A percentile compares a stretch with the other conserved stretches of the same genome.
Conservation (phyloP, 2,329 filamentous ascomycete species). For the Hypoxylon rubiginosum region DNA sequence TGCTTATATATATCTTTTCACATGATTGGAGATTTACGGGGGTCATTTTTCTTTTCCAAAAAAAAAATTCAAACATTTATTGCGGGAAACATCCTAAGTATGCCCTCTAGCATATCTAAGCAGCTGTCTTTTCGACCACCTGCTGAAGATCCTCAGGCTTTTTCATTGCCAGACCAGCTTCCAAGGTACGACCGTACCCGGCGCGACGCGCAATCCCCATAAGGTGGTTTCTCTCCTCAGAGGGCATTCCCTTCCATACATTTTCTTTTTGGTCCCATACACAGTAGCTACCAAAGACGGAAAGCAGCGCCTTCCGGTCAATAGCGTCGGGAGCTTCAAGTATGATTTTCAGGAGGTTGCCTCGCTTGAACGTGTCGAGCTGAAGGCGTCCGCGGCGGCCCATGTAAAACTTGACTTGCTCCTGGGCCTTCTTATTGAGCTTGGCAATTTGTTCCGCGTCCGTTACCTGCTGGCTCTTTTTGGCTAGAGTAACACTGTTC, state of each 20-base stretch:
- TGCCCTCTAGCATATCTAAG: too few relatives aligned
- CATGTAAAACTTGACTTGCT: conserved; percentile 26
- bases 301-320: conserved; percentile 15
- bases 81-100: too few relatives aligned
- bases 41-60: too few relatives aligned
- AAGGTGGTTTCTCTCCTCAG: neutral
- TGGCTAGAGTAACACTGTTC: neutral
- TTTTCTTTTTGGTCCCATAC: conserved; percentile 5
- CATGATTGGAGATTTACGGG: too few relatives aligned
- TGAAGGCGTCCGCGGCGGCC: neutral
- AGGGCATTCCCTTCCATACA: neutral
- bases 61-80: too few relatives aligned
- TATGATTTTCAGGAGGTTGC: conserved; percentile 25
- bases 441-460: neutral
- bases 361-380: neutral
- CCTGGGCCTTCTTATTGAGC: conserved; percentile 10
- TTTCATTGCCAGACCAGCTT: conserved; percentile 9
- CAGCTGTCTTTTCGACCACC: neutral
- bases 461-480: conserved; percentile 9
- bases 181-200: conserved; percentile 1
- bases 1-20: too few relatives aligned
- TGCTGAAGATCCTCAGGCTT: conserved; percentile 4
- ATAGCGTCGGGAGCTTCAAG: conserved; percentile 15
- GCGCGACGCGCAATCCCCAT: conserved; percentile 14
- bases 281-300: conserved; percentile 13